Evolutionary conservation across 2,329 filamentous ascomycete genomes (phyloP), one percentile per base, ranked within the genome.

Genomic region (Nemania sp.): DNA sequence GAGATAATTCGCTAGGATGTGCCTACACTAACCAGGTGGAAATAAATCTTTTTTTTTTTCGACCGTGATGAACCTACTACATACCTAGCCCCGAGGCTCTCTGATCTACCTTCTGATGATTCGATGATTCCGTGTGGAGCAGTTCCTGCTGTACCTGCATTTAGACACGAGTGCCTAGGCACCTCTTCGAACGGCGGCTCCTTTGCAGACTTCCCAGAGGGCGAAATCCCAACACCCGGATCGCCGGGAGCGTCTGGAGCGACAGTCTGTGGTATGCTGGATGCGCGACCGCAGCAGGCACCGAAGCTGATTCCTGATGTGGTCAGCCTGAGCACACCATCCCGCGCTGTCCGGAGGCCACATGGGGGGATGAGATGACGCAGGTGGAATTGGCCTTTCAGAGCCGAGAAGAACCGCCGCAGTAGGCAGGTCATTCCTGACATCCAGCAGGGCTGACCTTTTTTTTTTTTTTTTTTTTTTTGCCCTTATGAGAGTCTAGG

Each of bases 61-160:
- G n/a, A n/a, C n/a, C n/a, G n/a, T n/a, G n/a, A n/a, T n/a, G n/a
- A n/a, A n/a, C n/a, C n/a, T n/a, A n/a, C n/a, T n/a, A n/a, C n/a
- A n/a, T n/a, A n/a, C n/a, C n/a, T n/a, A 29, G 25, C 25, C 3
- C 25, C 25, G 25, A 29, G 25, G 25, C 25, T 29, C 25, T 29
- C 25, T 3, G 25, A 29, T 29, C 25, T 55, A 34, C 21, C 32
- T 39, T 54, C 17, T 20, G 32, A 37, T 17, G 57, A 47, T 32
- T 17, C 20, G 47, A 43, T 47, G 25, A 45, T 54, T 35, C 55
- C 50, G 17, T 35, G 35, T 20, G 46, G 52, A 54, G 61, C 61
- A 32, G 50, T 39, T n/a, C n/a, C n/a, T n/a, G 58, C 54, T 54
- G 61, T 64, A 64, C 61, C 61, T 64, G 61, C 61, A 61, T 63